phyloP scores from a whole-genome alignment of 176 grass and related monocot genomes.

The Cenchrus fungigraminus region DNA sequence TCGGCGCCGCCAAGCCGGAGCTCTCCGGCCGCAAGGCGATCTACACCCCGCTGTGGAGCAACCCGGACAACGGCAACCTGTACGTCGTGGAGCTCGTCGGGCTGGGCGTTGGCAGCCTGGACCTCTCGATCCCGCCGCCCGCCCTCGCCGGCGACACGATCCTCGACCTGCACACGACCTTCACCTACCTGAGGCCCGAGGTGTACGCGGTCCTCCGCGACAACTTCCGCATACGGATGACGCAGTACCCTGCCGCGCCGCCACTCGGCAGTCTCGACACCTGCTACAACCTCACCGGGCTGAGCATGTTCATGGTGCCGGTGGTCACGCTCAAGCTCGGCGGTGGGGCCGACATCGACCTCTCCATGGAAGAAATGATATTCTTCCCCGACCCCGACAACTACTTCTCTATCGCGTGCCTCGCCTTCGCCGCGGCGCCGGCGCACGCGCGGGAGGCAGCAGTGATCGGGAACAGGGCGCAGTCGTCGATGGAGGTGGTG shows the following conservation, averaged over 20 bases:
- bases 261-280: slow-evolving; percentile 20
- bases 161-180: slow-evolving; percentile 1
- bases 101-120: neutral
- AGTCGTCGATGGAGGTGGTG: slow-evolving; percentile 13
- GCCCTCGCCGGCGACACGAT: neutral
- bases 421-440: slow-evolving; percentile 12
- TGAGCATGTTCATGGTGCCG: neutral
- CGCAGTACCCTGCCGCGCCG: neutral
- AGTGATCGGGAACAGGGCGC: slow-evolving; percentile 14
- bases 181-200: slow-evolving; percentile 25
- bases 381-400: neutral
- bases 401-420: slow-evolving; percentile 35
- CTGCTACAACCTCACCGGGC: slow-evolving; percentile 50
- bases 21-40: neutral
- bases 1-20: neutral
- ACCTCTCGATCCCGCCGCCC: neutral
- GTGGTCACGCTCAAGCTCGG: slow-evolving; percentile 2
- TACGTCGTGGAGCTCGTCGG: slow-evolving; percentile 32
- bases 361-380: neutral
- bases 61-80: neutral
- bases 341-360: neutral
- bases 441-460: neutral
- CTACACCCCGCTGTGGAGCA: slow-evolving; percentile 12
- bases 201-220: slow-evolving; percentile 20
- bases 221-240: neutral